phyloP scores from a whole-genome alignment of 768 basidiomycete genomes.

The Trametes meyenii region DNA sequence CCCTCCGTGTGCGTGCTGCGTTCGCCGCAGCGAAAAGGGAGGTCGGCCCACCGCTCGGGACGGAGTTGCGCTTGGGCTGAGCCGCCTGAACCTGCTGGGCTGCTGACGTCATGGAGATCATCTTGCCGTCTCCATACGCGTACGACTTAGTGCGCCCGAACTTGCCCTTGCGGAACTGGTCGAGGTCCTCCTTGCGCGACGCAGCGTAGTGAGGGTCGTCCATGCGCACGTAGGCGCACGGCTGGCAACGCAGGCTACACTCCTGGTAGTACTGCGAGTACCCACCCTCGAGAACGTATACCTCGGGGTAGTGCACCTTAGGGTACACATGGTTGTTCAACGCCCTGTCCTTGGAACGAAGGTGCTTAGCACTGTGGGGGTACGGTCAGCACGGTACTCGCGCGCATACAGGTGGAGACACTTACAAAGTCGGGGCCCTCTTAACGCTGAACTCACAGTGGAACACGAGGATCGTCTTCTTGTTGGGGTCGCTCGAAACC shows the following conservation, averaged over 20 bases:
- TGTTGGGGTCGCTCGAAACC: constrained; percentile 69
- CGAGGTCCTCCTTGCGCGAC: constrained; percentile 83
- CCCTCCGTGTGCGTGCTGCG: constrained; percentile 66
- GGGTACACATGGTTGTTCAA: constrained; percentile 91
- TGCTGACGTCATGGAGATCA: constrained; percentile 41
- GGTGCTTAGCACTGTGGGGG: constrained; percentile 78
- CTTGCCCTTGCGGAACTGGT: constrained; percentile 87
- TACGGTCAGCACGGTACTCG: not conserved
- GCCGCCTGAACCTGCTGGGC: constrained; percentile 37
- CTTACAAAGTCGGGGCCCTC: constrained; percentile 94
- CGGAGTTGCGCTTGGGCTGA: constrained; percentile 65
- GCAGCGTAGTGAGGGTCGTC: constrained; percentile 85
- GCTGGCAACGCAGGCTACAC: constrained; percentile 73
- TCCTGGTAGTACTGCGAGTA: constrained; percentile 86
- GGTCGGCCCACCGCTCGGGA: constrained; percentile 49
- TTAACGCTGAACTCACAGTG: constrained; percentile 98
- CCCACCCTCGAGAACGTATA: constrained; percentile 96
- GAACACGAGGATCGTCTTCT: constrained; percentile 89
- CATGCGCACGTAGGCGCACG: constrained; percentile 87
- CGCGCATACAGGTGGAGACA: constrained; percentile 18
- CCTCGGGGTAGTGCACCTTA: constrained; percentile 91
- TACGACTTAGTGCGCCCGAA: constrained; percentile 92
- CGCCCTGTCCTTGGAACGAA: constrained; percentile 87
- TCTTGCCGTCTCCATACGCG: constrained; percentile 79
- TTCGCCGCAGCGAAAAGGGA: constrained; percentile 70